phyloP scores from a whole-genome alignment of 1,284 basidiomycete genomes.

The Cystobasidium slooffiae region DNA sequence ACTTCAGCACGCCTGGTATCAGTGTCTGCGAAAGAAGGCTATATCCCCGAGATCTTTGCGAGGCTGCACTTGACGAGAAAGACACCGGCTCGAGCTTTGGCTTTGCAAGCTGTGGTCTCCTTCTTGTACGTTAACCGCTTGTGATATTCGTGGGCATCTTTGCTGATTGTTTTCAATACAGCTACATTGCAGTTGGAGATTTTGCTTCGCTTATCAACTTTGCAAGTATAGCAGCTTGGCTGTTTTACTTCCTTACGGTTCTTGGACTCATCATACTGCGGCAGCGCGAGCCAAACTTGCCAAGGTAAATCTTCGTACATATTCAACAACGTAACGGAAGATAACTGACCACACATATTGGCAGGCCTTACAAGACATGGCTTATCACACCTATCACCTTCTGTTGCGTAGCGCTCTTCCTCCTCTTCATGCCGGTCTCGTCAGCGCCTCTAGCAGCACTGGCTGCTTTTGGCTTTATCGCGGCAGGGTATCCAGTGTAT shows the following conservation, averaged over 20 bases:
- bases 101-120: slow-evolving; percentile 73
- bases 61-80: slow-evolving; percentile 70
- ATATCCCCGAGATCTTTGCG: slow-evolving; percentile 80
- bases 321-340: not conserved
- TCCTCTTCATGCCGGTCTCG: slow-evolving; percentile 92
- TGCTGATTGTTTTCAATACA: not conserved
- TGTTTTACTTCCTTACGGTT: slow-evolving; percentile 88
- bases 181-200: slow-evolving; percentile 79
- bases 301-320: slow-evolving; percentile 56
- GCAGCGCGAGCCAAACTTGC: slow-evolving; percentile 85
- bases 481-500: slow-evolving; percentile 44
- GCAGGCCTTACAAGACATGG: slow-evolving; percentile 87
- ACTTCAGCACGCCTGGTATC: slow-evolving; percentile 75
- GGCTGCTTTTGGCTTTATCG: slow-evolving; percentile 69
- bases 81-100: slow-evolving; percentile 83
- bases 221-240: slow-evolving; percentile 80
- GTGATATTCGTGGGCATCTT: not conserved
- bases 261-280: slow-evolving; percentile 84
- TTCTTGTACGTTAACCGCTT: slow-evolving; percentile 55
- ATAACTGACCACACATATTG: not conserved
- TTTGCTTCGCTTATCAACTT: slow-evolving; percentile 87
- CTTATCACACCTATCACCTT: slow-evolving; percentile 88
- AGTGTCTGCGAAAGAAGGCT: slow-evolving; percentile 84
- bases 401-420: slow-evolving; percentile 86
- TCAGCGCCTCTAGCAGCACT: slow-evolving; percentile 87